These are phyloP conservation scores for Nakaseomyces glabratus DNA, from an alignment of 1,139 yeast species.

Conservation along the genomic window DNA sequence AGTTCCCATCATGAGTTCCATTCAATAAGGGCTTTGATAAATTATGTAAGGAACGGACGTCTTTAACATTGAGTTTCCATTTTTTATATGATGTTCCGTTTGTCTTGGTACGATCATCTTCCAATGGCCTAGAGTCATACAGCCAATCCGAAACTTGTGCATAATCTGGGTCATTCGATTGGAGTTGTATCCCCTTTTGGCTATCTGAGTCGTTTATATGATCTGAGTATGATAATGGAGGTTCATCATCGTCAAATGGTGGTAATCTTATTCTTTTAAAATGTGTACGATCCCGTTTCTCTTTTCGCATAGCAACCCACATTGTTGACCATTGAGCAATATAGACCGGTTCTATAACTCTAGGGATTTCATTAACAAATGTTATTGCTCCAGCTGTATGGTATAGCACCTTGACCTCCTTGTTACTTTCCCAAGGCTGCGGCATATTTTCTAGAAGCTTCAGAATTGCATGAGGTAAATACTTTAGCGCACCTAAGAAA, in stretches of 20 bases:
- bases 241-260: constrained; percentile 96
- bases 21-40: constrained; percentile 65
- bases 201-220: constrained; percentile 68
- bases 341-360: constrained; percentile 87
- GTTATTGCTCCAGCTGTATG: constrained; percentile 93
- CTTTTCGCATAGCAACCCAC: constrained; percentile 91
- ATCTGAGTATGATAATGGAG: constrained; percentile 76
- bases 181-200: constrained; percentile 57
- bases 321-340: constrained; percentile 92
- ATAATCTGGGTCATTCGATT: constrained; percentile 54
- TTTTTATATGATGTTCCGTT: constrained; percentile 65
- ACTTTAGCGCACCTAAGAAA: constrained; percentile 83
- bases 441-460: constrained; percentile 95
- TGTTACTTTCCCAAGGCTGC: constrained; percentile 91
- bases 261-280: constrained; percentile 91
- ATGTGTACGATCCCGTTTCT: constrained; percentile 81
- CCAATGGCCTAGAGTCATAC: constrained; percentile 67
- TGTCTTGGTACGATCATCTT: constrained; percentile 45
- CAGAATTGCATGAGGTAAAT: constrained; percentile 89
- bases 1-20: constrained; percentile 43
- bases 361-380: constrained; percentile 84
- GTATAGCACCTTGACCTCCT: constrained; percentile 80
- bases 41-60: constrained; percentile 58
- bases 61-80: constrained; percentile 58
- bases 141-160: constrained; percentile 62